Conservation (phyloP, 23 red algal species). For the Gracilaria caudata region DNA sequence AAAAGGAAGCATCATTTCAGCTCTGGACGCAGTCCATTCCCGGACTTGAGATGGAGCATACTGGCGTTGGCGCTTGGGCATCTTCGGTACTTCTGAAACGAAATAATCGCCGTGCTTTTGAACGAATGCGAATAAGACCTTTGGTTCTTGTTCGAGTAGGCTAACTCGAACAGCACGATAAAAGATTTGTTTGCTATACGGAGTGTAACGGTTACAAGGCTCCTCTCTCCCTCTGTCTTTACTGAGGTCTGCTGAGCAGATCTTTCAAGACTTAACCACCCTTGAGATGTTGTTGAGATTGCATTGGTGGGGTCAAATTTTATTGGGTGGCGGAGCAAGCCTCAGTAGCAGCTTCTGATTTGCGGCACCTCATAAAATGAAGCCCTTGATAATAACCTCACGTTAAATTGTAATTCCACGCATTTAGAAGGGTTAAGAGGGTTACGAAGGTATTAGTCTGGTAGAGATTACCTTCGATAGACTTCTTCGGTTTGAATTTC, state of each 20-base stretch:
- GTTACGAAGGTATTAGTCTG: too few relatives aligned
- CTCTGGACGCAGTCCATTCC: neutral
- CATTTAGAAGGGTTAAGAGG: too few relatives aligned
- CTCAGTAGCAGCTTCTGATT: too few relatives aligned
- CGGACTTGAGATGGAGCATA: neutral
- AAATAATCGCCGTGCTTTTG: neutral
- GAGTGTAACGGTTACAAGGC: too few relatives aligned
- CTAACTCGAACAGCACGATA: too few relatives aligned
- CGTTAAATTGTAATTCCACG: too few relatives aligned
- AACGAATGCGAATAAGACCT: neutral
- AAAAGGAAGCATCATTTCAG: neutral
- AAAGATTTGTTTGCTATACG: too few relatives aligned
- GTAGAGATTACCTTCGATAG: too few relatives aligned
- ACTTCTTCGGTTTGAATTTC: too few relatives aligned
- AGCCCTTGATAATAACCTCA: too few relatives aligned
- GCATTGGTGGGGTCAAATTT: neutral
- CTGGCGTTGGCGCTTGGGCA: conserved; percentile 26
- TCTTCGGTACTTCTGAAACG: neutral
- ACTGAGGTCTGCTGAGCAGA: neutral
- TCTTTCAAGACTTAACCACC: neutral
- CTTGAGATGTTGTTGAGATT: neutral
- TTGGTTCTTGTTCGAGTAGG: too few relatives aligned
- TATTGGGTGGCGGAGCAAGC: neutral
- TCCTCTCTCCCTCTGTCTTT: neutral
- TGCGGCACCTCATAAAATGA: too few relatives aligned